Conservation (phyloP, 306 rosid genomes). For the Prunus padus region DNA sequence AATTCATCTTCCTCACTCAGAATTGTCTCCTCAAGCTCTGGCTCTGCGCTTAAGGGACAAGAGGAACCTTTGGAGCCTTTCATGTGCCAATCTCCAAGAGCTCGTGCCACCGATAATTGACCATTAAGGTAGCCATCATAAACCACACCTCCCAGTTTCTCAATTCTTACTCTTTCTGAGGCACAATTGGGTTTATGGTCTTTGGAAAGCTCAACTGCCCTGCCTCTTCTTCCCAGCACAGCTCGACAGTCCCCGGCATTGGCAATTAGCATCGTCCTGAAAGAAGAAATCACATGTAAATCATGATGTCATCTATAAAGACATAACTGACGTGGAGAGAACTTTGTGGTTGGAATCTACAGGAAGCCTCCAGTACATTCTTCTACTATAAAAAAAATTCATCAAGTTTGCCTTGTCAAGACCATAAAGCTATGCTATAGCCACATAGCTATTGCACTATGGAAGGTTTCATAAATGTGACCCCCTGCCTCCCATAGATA, state of each 20-base stretch:
- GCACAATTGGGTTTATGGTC: constrained; percentile 29
- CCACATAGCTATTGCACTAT: not conserved
- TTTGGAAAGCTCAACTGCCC: constrained; percentile 28
- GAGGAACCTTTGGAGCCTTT: constrained; percentile 22
- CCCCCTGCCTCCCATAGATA: constrained; percentile 13
- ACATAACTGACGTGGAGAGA: too few species aligned
- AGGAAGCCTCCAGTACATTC: not conserved
- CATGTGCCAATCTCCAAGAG: constrained; percentile 33
- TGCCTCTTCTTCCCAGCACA: constrained; percentile 31
- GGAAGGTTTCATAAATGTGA: not conserved
- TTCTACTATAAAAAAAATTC: not conserved
- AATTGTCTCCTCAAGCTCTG: constrained; percentile 25
- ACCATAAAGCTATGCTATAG: not conserved
- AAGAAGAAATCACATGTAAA: constrained; percentile 1
- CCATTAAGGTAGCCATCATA: constrained; percentile 30
- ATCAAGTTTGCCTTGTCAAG: constrained; percentile 3
- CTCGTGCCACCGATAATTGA: constrained; percentile 27
- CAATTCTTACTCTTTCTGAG: constrained; percentile 25
- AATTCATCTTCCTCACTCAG: constrained; percentile 29
- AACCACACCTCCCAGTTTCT: constrained; percentile 25
- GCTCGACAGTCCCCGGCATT: constrained; percentile 34
- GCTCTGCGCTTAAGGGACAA: constrained; percentile 26
- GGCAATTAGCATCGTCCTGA: constrained; percentile 22
- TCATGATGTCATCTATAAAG: not conserved
- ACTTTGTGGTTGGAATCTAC: not conserved